These are phyloP conservation scores for Suhomyces kilbournensis DNA, from an alignment of 805 yeast species.

Conservation along the genomic window DNA sequence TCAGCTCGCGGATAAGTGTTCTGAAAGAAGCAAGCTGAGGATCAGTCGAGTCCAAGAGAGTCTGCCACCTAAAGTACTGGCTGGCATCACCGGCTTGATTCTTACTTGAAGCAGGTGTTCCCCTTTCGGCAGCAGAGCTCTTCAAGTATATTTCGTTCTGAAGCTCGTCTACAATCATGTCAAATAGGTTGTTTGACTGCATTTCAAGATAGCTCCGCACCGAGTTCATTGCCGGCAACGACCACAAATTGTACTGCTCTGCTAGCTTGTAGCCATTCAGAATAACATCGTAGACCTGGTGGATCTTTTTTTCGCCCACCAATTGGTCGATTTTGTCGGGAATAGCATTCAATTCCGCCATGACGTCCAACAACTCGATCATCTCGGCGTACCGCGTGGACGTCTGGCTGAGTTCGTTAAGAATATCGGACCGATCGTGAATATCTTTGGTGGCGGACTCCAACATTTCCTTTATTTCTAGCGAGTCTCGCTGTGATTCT, in stretches of 20 bases:
- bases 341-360: conserved; percentile 55
- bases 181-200: conserved; percentile 62
- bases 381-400: conserved; percentile 62
- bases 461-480: conserved; percentile 47
- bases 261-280: conserved; percentile 43
- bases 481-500: conserved; percentile 60
- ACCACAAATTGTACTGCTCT: conserved; percentile 53
- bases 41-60: conserved; percentile 22
- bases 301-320: conserved; percentile 68
- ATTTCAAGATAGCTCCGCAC: conserved; percentile 50
- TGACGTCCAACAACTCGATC: conserved; percentile 65
- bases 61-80: conserved; percentile 19
- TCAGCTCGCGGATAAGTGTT: conserved; percentile 31
- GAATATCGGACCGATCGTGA: conserved; percentile 50
- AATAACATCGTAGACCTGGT: conserved; percentile 59
- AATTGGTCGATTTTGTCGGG: conserved; percentile 64
- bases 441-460: conserved; percentile 49
- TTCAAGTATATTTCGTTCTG: conserved; percentile 66
- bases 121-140: conserved; percentile 6
- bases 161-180: conserved; percentile 73
- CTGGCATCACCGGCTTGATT: conserved; percentile 7
- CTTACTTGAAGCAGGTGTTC: conserved; percentile 3
- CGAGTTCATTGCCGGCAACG: conserved; percentile 50
- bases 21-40: conserved; percentile 37
- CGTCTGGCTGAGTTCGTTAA: conserved; percentile 63